These are phyloP conservation scores for Pseudocohnilembus persalinus DNA, from an alignment of 169 alveolate genomes.

Conservation along the genomic window DNA sequence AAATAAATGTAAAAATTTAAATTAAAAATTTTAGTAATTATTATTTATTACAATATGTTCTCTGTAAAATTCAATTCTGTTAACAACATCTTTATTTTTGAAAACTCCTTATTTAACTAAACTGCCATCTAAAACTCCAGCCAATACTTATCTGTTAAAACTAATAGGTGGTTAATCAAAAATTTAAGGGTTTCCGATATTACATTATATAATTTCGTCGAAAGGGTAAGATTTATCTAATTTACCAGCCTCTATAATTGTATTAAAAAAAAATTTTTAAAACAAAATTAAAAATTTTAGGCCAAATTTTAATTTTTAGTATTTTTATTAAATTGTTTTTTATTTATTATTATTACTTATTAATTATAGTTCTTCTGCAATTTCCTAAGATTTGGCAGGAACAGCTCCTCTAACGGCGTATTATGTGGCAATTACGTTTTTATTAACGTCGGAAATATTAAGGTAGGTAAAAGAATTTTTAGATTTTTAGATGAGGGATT, in stretches of 20 bases:
- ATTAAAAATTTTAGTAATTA: too few relatives aligned
- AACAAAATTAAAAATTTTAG: too few relatives aligned
- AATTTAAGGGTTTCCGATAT: background rate
- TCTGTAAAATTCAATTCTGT: background rate
- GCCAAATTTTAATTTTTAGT: too few relatives aligned
- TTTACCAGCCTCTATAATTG: too few relatives aligned
- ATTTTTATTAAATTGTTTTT: too few relatives aligned
- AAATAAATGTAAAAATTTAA: too few relatives aligned
- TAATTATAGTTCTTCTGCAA: background rate
- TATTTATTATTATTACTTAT: background rate
- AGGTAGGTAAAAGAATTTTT: background rate
- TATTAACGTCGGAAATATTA: background rate
- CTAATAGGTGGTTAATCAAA: background rate
- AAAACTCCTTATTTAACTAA: background rate
- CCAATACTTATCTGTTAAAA: background rate
- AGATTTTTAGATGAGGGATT: background rate
- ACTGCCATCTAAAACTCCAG: background rate
- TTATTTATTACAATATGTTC: background rate
- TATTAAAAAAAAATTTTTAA: too few relatives aligned
- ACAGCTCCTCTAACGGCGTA: conserved; percentile 1
- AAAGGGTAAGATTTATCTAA: background rate
- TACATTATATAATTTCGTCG: background rate
- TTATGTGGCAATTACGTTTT: background rate
- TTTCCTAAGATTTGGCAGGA: background rate
- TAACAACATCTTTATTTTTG: background rate